A percentile compares a stretch with the other conserved stretches of the same genome.
phyloP scores from a whole-genome alignment of 768 basidiomycete genomes.

The Tricholoma sp. region DNA sequence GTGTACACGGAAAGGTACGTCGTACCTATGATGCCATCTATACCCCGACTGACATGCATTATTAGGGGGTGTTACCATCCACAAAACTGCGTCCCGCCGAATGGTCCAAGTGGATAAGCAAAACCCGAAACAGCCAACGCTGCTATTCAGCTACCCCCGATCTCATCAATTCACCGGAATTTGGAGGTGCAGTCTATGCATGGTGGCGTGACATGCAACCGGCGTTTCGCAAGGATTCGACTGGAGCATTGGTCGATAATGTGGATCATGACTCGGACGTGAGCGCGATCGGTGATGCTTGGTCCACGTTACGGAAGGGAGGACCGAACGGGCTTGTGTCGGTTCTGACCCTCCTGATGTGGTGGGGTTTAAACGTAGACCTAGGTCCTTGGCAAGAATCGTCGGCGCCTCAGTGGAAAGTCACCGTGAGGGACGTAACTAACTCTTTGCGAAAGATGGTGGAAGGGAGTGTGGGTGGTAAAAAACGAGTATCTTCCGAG shows the following conservation, averaged over 20 bases:
- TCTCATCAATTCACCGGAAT: slow-evolving; percentile 5
- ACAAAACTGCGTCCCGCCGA: neutral
- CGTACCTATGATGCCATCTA: neutral
- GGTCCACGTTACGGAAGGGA: neutral
- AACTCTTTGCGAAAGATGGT: neutral
- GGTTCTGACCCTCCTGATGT: neutral
- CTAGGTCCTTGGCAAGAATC: neutral
- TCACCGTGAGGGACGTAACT: neutral
- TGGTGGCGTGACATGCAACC: slow-evolving; percentile 13
- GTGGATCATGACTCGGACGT: neutral
- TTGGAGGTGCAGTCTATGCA: slow-evolving; percentile 5
- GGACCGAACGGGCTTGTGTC: neutral
- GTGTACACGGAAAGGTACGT: neutral
- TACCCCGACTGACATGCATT: neutral
- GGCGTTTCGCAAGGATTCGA: neutral
- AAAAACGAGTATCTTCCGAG: neutral
- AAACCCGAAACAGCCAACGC: neutral
- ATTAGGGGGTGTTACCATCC: neutral
- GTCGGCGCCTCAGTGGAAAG: neutral
- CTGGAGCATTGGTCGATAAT: neutral
- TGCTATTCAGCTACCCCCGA: neutral
- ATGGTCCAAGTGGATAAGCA: neutral
- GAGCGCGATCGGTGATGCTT: neutral
- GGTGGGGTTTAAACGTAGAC: neutral
- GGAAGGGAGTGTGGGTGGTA: neutral